Evolutionary conservation across 2,329 filamentous ascomycete genomes (phyloP).

Genomic region (Colletotrichum sp.): DNA sequence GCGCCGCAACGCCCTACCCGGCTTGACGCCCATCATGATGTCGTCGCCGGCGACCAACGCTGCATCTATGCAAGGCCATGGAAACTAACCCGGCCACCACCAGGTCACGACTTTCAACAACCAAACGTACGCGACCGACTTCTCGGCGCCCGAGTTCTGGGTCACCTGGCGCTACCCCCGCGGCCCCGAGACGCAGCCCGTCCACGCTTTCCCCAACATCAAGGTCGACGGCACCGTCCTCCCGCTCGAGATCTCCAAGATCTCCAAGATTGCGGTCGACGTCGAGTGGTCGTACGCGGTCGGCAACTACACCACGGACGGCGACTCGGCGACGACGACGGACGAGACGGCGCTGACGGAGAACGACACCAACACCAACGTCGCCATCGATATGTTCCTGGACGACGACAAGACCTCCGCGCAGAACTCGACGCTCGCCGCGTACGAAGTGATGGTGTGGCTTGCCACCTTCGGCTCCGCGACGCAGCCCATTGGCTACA

Average conservation of each 20-base stretch:
- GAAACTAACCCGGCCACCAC: background rate
- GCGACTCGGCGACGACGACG: constrained; percentile 30
- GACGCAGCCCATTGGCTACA: constrained; percentile 52
- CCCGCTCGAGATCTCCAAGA: constrained; percentile 42
- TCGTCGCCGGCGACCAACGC: background rate
- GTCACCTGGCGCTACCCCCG: constrained; percentile 58
- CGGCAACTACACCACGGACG: constrained; percentile 41
- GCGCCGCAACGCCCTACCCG: background rate
- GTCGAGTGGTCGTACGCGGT: constrained; percentile 56
- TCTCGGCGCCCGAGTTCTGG: constrained; percentile 52
- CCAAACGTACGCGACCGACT: constrained; percentile 50
- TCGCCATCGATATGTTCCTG: constrained; percentile 65
- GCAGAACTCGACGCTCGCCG: constrained; percentile 42
- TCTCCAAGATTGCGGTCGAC: constrained; percentile 47
- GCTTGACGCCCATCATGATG: background rate
- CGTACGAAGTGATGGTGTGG: constrained; percentile 64
- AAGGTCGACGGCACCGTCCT: constrained; percentile 48
- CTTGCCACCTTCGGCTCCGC: constrained; percentile 51
- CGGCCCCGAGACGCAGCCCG: constrained; percentile 46
- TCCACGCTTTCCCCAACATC: constrained; percentile 62
- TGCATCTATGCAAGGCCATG: background rate
- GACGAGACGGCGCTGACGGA: constrained; percentile 36
- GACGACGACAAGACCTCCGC: constrained; percentile 48
- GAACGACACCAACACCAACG: constrained; percentile 55
- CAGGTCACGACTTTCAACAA: constrained; percentile 57